These are phyloP conservation scores for Isabelozyma gotoi DNA, from an alignment of 805 yeast species.

Conservation along the genomic window DNA sequence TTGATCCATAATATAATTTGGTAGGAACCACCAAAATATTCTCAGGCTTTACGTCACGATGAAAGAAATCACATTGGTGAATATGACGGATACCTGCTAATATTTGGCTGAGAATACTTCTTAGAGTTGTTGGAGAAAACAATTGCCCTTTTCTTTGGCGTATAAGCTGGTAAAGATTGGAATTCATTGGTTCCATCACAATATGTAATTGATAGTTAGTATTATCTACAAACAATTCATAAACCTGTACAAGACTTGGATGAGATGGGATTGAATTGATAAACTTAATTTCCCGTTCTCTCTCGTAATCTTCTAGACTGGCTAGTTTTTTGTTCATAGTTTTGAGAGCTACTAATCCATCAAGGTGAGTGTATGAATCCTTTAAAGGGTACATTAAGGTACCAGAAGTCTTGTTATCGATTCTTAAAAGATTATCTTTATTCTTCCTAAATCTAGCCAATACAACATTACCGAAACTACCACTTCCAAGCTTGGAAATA, in stretches of 20 bases:
- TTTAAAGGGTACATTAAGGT: constrained; percentile 52
- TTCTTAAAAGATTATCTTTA: constrained; percentile 16
- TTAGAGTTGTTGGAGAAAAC: constrained; percentile 59
- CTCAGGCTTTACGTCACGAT: constrained; percentile 93
- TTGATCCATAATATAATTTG: constrained; percentile 49
- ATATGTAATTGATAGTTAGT: constrained; percentile 62
- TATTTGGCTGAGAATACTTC: constrained; percentile 68
- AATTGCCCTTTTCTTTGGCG: constrained; percentile 52
- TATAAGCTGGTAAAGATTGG: constrained; percentile 77
- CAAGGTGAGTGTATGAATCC: constrained; percentile 16
- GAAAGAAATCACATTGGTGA: constrained; percentile 67
- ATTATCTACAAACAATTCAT: constrained; percentile 77
- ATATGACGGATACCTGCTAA: constrained; percentile 80
- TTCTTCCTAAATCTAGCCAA: constrained; percentile 51
- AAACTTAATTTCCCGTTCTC: constrained; percentile 66
- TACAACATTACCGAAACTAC: constrained; percentile 73
- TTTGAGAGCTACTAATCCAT: constrained; percentile 71
- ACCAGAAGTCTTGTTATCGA: constrained; percentile 18
- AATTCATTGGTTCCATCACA: constrained; percentile 87
- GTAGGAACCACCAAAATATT: constrained; percentile 73
- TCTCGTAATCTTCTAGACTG: constrained; percentile 25
- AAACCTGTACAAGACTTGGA: constrained; percentile 67
- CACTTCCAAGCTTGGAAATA: constrained; percentile 62
- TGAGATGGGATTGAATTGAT: constrained; percentile 70
- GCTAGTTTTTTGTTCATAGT: constrained; percentile 62